Conservation (phyloP, 176 grass and related monocot species). For the Canna indica region DNA sequence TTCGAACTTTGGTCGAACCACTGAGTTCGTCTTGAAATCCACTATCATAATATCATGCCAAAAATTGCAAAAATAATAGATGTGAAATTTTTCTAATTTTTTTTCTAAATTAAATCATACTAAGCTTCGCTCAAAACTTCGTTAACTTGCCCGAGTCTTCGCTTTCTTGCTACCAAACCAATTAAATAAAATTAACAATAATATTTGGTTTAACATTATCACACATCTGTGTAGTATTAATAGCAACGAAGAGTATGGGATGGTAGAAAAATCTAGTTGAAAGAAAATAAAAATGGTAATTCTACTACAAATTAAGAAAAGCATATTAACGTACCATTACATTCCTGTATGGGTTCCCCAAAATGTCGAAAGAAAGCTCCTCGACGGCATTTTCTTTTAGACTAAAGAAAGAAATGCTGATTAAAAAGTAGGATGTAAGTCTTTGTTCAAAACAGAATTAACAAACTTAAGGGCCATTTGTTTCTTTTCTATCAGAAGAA, state of each 20-base stretch:
- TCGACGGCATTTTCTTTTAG: slow-evolving; percentile 63
- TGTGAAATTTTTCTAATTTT: too few species aligned
- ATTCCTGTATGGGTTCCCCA: slow-evolving; percentile 66
- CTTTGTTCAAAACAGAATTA: neutral
- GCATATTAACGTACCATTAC: slow-evolving; percentile 48
- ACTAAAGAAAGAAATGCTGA: slow-evolving; percentile 31
- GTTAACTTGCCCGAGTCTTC: too few species aligned
- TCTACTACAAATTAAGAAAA: neutral
- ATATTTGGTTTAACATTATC: too few species aligned
- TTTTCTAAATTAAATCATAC: too few species aligned
- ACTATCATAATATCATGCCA: too few species aligned
- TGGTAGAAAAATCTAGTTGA: slow-evolving; percentile 5
- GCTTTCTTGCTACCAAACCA: too few species aligned
- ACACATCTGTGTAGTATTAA: slow-evolving; percentile 37
- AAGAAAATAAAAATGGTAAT: slow-evolving; percentile 1
- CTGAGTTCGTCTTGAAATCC: too few species aligned
- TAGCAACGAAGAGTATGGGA: neutral
- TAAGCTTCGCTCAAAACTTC: too few species aligned
- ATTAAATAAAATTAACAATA: too few species aligned
- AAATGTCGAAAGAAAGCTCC: slow-evolving; percentile 86
- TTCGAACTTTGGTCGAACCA: too few species aligned
- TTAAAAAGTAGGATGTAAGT: slow-evolving; percentile 11
- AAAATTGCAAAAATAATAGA: too few species aligned
- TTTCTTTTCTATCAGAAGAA: slow-evolving; percentile 1
- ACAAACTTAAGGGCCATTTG: neutral